Percentiles rank a stretch among this genome's conserved stretches.
These are phyloP conservation scores for Plasmodium gonderi DNA, from an alignment of 169 alveolate species.

Conservation along the genomic window DNA sequence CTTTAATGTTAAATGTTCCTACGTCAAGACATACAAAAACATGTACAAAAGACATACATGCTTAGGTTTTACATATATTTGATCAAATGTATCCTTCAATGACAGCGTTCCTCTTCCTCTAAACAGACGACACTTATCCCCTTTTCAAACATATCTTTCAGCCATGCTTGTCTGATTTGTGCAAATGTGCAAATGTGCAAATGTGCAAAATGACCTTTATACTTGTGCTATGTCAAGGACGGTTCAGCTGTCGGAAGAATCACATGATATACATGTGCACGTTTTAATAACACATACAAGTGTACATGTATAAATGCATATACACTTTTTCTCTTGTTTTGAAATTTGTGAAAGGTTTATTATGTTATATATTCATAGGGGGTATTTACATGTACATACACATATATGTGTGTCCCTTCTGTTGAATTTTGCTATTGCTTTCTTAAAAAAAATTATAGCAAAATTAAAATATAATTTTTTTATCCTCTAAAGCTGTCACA, in stretches of 20 bases:
- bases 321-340: neutral
- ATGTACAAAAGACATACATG: neutral
- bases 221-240: neutral
- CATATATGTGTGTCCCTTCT: neutral
- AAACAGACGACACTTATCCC: neutral
- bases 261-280: neutral
- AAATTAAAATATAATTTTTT: neutral
- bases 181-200: no score
- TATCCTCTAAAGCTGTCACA: neutral
- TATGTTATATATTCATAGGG: neutral
- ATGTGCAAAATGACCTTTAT: neutral
- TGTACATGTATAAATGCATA: neutral
- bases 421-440: neutral
- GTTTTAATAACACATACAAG: neutral
- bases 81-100: neutral
- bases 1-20: no score
- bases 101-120: neutral
- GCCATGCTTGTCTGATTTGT: neutral
- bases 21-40: neutral
- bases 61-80: neutral
- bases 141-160: neutral
- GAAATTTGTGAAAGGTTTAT: neutral
- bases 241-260: neutral
- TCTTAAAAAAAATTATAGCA: neutral
- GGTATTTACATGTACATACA: no score